phyloP scores from a whole-genome alignment of 352 stramenopile genomes.

The Pythium dissimile region DNA sequence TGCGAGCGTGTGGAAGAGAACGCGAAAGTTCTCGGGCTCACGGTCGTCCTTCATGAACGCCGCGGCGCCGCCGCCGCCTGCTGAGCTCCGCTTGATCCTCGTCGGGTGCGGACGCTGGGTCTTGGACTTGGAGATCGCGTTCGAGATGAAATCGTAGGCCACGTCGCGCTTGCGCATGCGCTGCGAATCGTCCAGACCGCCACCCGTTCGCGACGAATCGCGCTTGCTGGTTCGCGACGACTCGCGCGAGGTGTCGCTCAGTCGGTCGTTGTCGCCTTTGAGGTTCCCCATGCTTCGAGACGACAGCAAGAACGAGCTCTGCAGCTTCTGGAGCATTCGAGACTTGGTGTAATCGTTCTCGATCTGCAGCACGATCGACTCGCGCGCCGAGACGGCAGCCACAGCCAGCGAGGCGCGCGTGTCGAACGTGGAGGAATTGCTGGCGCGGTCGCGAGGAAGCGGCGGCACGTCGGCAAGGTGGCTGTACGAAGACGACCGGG shows the following conservation, averaged over 20 bases:
- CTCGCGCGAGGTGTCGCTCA: conserved; percentile 15
- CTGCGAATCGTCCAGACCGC: conserved; percentile 11
- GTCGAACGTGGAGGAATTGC: conserved; percentile 27
- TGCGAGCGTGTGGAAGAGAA: conserved; percentile 94
- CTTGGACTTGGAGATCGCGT: conserved; percentile 33
- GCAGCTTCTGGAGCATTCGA: conserved; percentile 22
- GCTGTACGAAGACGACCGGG: conserved; percentile 7
- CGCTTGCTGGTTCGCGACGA: conserved; percentile 12
- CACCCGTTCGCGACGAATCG: conserved; percentile 9
- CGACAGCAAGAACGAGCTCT: conserved; percentile 17
- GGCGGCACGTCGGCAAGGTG: conserved; percentile 6
- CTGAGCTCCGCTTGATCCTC: conserved; percentile 21
- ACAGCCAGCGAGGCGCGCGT: conserved; percentile 30
- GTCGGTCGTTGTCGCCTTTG: conserved; percentile 5
- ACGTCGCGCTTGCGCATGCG: conserved; percentile 71
- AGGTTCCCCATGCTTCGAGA: not conserved
- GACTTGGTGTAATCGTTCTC: conserved; percentile 22
- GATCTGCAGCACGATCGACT: conserved; percentile 58
- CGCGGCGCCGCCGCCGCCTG: conserved; percentile 2
- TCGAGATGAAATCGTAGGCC: conserved; percentile 50
- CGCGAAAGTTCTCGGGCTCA: conserved; percentile 89
- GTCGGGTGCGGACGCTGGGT: conserved; percentile 26
- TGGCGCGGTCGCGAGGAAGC: conserved; percentile 2
- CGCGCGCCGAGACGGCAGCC: conserved; percentile 22
- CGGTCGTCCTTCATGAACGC: conserved; percentile 16